Evolutionary conservation across 257 asterid genomes (phyloP).

Genomic region (Solanum rostratum): DNA sequence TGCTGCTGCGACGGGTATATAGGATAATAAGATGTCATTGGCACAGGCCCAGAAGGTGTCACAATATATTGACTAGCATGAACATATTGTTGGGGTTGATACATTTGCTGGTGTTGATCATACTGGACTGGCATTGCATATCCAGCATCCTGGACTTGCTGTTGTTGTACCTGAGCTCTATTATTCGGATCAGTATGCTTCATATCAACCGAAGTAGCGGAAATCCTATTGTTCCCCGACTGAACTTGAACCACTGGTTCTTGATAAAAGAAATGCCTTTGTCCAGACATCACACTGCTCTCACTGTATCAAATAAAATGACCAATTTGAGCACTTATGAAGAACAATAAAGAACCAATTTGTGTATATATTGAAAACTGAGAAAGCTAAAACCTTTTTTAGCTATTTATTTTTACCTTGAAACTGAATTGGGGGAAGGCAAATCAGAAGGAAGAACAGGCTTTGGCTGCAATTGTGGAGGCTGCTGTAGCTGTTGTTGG

Average conservation of each 20-base stretch:
- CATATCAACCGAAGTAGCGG: conserved; percentile 33
- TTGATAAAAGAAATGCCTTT: conserved; percentile 49
- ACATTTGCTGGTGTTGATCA: conserved; percentile 68
- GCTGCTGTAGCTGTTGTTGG: conserved; percentile 37
- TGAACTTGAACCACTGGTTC: conserved; percentile 48
- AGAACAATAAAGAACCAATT: not conserved
- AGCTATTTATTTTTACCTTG: conserved; percentile 41
- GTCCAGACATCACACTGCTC: conserved; percentile 65
- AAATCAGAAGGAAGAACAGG: conserved; percentile 38
- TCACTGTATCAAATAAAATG: conserved; percentile 29
- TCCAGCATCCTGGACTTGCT: conserved; percentile 57
- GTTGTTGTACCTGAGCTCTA: conserved; percentile 44
- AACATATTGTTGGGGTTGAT: conserved; percentile 64
- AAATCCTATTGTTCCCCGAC: conserved; percentile 30
- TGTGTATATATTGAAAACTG: not conserved
- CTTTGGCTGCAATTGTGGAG: conserved; percentile 43
- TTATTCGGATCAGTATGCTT: conserved; percentile 33
- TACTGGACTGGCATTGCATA: conserved; percentile 37
- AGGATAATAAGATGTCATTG: conserved; percentile 47
- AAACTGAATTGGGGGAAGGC: conserved; percentile 82
- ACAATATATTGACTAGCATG: conserved; percentile 50
- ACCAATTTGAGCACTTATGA: not conserved
- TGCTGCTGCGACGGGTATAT: conserved; percentile 67
- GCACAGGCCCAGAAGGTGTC: conserved; percentile 53
- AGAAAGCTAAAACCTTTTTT: not conserved